Evolutionary conservation across 1,139 yeast genomes (phyloP).

Genomic region (Scheffersomyces lignicola): DNA sequence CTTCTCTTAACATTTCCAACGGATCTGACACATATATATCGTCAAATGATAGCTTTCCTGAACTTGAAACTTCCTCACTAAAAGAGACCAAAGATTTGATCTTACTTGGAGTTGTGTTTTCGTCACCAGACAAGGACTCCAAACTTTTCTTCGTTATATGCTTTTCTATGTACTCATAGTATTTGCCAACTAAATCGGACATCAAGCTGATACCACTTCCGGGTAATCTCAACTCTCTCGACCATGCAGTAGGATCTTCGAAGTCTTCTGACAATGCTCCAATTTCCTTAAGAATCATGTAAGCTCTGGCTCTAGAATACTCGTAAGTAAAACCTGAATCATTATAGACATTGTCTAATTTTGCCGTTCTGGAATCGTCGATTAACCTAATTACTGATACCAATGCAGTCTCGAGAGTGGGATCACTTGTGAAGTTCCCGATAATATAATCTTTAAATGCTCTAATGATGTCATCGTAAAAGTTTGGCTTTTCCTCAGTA

Average conservation of each 20-base stretch:
- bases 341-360: conserved; percentile 5
- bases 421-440: conserved; percentile 47
- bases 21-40: conserved; percentile 40
- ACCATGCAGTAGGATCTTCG: conserved; percentile 52
- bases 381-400: conserved; percentile 37
- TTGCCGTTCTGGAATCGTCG: conserved; percentile 23
- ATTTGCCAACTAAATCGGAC: conserved; percentile 44
- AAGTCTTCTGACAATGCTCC: conserved; percentile 15
- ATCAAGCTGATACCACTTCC: conserved; percentile 33
- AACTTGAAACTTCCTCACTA: background rate
- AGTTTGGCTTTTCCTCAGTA: conserved; percentile 17
- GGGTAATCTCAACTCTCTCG: conserved; percentile 43
- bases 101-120: background rate
- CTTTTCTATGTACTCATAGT: conserved; percentile 32
- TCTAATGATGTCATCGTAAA: conserved; percentile 35
- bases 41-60: conserved; percentile 1
- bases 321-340: conserved; percentile 30
- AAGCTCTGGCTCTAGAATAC: conserved; percentile 49
- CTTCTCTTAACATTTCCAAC: conserved; percentile 27
- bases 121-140: conserved; percentile 4
- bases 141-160: background rate
- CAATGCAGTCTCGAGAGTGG: conserved; percentile 33
- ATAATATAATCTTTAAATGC: conserved; percentile 51
- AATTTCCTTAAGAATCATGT: conserved; percentile 36
- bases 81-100: background rate